Evolutionary conservation across 129 eudicot species (phyloP), one percentile per base, ranked within the genome.

Genomic region (Sambucus nigra): DNA sequence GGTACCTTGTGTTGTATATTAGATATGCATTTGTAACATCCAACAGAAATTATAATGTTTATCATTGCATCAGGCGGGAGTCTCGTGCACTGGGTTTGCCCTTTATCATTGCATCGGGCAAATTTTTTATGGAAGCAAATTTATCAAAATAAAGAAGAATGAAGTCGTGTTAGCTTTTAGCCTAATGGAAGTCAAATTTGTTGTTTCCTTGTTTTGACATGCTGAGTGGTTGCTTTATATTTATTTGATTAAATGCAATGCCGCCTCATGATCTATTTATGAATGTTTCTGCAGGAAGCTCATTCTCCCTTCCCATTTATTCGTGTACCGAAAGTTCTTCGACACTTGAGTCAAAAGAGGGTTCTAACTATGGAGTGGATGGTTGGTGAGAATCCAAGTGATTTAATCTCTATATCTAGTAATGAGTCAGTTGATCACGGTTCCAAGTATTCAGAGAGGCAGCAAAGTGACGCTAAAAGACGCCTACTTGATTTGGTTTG

Each of bases 351-450:
- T 52, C 65, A 67, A 64, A 92, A 75, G 71, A 74, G 89, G 60
- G 84, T 92, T 51, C 55, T 92, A 59, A 92, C 99, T 41, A 92
- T 92, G 96, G 94, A 92, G 65, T 92, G 99, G 99, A 73, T 92
- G 80, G 69, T 59, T 63, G 99, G 99, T 65, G 99, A 92, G 26
- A 86, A 77, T 77, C 99, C 99, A 67, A 83, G 48, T 64, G 94
- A 86, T 49, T 72, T 92, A 26, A 44, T 92, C n/a, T 47, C 71
- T 20, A 55, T 60, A n/a, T 74, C 95, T 47, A 66, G 59, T 55
- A 26, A 40, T 16, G 75, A 47, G 55, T 32, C 68, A 9, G 61
- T 31, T 57, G 59, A 35, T 18, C 29, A 44, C 25, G 74, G 61
- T 8, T 68, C 72, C 48, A 71, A 21, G 25, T 68, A 73, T 66